A percentile compares a stretch with the other conserved stretches of the same genome.
phyloP scores from a whole-genome alignment of 2,329 filamentous ascomycete species.

The Knufia fluminis region DNA sequence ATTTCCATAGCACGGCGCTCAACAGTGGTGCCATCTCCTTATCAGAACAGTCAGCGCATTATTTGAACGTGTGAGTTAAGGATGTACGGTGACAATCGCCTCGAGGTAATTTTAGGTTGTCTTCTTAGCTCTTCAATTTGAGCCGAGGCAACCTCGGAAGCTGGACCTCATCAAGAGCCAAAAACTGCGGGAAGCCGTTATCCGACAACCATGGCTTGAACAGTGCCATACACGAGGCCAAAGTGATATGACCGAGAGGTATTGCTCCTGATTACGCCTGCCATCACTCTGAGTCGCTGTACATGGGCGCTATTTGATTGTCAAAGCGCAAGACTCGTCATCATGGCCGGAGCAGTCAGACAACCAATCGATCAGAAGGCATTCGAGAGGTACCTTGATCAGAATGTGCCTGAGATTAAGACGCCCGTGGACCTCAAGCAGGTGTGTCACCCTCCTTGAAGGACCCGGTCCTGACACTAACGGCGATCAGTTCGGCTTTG shows the following conservation, averaged over 20 bases:
- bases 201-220: background rate
- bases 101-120: background rate
- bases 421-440: constrained; percentile 81
- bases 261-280: no score
- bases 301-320: background rate
- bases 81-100: no score
- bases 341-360: constrained; percentile 76
- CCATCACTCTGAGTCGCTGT: no score
- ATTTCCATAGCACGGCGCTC: no score
- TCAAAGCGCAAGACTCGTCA: constrained; percentile 6
- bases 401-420: constrained; percentile 74
- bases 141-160: background rate
- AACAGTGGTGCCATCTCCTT: no score
- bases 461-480: constrained; percentile 5
- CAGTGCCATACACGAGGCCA: background rate
- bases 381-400: constrained; percentile 67
- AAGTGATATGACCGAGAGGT: background rate
- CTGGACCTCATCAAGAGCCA: background rate
- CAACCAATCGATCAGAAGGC: constrained; percentile 80
- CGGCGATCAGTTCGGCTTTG: constrained; percentile 71
- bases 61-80: no score
- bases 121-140: background rate
- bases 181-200: background rate
- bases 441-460: constrained; percentile 40
- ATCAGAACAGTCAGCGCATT: no score